These are phyloP conservation scores for Lavandula angustifolia DNA, from an alignment of 257 asterid genomes.

Conservation along the genomic window DNA sequence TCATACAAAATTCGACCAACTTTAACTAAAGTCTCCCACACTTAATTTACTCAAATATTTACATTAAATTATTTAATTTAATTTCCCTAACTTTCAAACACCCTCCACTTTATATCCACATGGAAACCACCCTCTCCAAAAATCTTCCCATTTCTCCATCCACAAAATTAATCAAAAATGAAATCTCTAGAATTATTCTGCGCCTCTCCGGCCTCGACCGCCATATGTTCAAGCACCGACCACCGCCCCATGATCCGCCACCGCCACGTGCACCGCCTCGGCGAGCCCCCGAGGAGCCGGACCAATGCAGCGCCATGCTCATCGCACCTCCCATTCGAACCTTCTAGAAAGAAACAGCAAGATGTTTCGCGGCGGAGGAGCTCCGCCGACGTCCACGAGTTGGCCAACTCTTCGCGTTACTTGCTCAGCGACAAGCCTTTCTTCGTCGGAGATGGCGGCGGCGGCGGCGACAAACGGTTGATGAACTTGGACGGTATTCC, in stretches of 20 bases:
- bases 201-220: slow-evolving; percentile 86
- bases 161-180: slow-evolving; percentile 35
- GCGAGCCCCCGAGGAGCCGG: slow-evolving; percentile 31
- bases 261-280: slow-evolving; percentile 39
- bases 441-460: slow-evolving; percentile 2
- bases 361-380: slow-evolving; percentile 56
- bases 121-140: slow-evolving; percentile 35
- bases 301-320: slow-evolving; percentile 51
- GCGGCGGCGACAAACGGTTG: slow-evolving; percentile 15
- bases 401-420: slow-evolving; percentile 44
- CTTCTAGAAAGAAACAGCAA: slow-evolving; percentile 39
- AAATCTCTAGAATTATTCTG: slow-evolving; percentile 75
- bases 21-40: slow-evolving; percentile 36
- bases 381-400: slow-evolving; percentile 61
- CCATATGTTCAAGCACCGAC: slow-evolving; percentile 80
- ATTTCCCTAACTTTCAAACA: slow-evolving; percentile 24
- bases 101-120: slow-evolving; percentile 50
- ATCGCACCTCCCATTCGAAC: slow-evolving; percentile 63
- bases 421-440: slow-evolving; percentile 52
- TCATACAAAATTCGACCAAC: slow-evolving; percentile 32
- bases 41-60: slow-evolving; percentile 16
- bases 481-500: slow-evolving; percentile 30
- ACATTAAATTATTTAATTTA: background rate
- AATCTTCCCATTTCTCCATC: background rate
- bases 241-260: slow-evolving; percentile 55